phyloP scores from a whole-genome alignment of 352 stramenopile genomes.

The Phytophthora uliginosa region DNA sequence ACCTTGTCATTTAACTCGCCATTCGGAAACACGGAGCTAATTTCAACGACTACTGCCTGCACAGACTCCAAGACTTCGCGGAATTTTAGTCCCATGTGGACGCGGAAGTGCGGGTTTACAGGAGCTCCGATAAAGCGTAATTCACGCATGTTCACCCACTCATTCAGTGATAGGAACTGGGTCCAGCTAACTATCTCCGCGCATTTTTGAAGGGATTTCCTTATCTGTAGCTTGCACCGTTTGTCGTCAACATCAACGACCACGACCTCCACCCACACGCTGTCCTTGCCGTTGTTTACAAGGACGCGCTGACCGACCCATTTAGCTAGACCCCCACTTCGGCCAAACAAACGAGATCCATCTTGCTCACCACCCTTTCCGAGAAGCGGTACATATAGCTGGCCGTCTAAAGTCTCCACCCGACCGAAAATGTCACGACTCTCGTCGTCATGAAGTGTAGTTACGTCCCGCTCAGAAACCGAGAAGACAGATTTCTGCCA shows the following conservation, averaged over 20 bases:
- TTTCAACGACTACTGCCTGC: slow-evolving; percentile 70
- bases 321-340: slow-evolving; percentile 50
- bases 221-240: slow-evolving; percentile 72
- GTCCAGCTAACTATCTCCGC: slow-evolving; percentile 49
- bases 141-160: slow-evolving; percentile 69
- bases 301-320: slow-evolving; percentile 68
- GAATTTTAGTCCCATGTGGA: slow-evolving; percentile 76
- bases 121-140: slow-evolving; percentile 58
- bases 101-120: slow-evolving; percentile 67
- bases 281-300: slow-evolving; percentile 81
- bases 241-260: slow-evolving; percentile 74
- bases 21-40: slow-evolving; percentile 83
- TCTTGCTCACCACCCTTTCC: slow-evolving; percentile 42
- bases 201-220: slow-evolving; percentile 55
- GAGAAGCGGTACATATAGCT: slow-evolving; percentile 66
- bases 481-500: slow-evolving; percentile 73
- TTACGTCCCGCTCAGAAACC: slow-evolving; percentile 64
- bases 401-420: slow-evolving; percentile 72
- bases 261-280: slow-evolving; percentile 67
- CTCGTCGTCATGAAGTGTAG: slow-evolving; percentile 68
- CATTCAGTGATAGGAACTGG: slow-evolving; percentile 48
- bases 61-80: slow-evolving; percentile 67
- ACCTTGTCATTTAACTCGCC: slow-evolving; percentile 68
- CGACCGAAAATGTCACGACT: slow-evolving; percentile 47
- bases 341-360: slow-evolving; percentile 51